Evolutionary conservation across 1,284 basidiomycete genomes (phyloP).

Genomic region (Cutaneotrichosporon cavernicola): DNA sequence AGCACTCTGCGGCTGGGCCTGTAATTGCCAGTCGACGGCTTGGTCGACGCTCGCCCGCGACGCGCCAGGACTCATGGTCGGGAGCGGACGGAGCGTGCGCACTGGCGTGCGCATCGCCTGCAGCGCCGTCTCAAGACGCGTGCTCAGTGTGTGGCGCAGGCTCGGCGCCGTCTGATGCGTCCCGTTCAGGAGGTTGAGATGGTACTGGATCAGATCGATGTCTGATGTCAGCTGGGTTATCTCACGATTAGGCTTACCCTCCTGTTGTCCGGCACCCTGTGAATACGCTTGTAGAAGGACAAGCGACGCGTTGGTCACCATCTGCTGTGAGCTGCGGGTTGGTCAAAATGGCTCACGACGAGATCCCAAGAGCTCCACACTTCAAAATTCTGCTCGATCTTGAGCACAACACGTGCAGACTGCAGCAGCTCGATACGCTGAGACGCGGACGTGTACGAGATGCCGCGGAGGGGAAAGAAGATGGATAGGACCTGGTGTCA

Average conservation of each 20-base stretch:
- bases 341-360: slow-evolving; percentile 15
- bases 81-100: slow-evolving; percentile 2
- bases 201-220: slow-evolving; percentile 28
- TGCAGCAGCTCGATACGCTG: slow-evolving; percentile 26
- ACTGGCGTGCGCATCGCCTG: slow-evolving; percentile 26
- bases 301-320: slow-evolving; percentile 27
- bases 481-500: slow-evolving; percentile 22
- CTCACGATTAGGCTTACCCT: neutral
- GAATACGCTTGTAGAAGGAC: slow-evolving; percentile 27
- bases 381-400: slow-evolving; percentile 28
- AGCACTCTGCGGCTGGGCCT: neutral
- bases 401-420: slow-evolving; percentile 26
- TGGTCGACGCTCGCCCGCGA: slow-evolving; percentile 4
- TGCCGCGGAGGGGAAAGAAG: slow-evolving; percentile 25
- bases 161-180: slow-evolving; percentile 27
- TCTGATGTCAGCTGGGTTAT: slow-evolving; percentile 11
- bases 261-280: slow-evolving; percentile 18
- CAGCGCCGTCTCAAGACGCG: slow-evolving; percentile 24
- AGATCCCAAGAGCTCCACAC: slow-evolving; percentile 33
- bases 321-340: slow-evolving; percentile 10
- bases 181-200: slow-evolving; percentile 25
- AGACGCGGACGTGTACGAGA: slow-evolving; percentile 13
- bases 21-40: slow-evolving; percentile 11
- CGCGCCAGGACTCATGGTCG: neutral
- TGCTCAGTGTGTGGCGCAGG: slow-evolving; percentile 26